Conservation (phyloP, 805 yeast species). For the Ogataea naganishii region DNA sequence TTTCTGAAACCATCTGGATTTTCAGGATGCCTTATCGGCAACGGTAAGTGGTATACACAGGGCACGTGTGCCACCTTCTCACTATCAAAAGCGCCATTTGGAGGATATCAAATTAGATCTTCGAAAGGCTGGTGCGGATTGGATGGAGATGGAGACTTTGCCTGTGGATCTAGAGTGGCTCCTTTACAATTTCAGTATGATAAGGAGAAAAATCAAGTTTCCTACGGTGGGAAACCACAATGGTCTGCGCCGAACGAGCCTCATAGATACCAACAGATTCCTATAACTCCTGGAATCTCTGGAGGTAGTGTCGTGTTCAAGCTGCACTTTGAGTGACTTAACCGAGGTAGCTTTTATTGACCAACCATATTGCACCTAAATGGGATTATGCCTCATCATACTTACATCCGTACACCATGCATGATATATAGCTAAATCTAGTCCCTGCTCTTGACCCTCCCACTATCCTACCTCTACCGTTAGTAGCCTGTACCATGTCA, state of each 20-base stretch:
- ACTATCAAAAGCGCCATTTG: conserved; percentile 49
- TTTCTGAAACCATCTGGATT: conserved; percentile 40
- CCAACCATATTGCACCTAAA: no score
- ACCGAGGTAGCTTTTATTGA: conserved; percentile 1
- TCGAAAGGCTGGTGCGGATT: conserved; percentile 71
- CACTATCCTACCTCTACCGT: no score
- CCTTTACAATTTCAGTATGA: conserved; percentile 55
- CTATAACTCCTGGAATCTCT: conserved; percentile 36
- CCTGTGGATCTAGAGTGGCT: conserved; percentile 21
- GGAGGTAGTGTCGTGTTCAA: conserved; percentile 29
- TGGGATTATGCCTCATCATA: no score
- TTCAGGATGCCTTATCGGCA: conserved; percentile 72
- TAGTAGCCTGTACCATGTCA: no score
- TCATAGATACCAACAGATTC: conserved; percentile 35
- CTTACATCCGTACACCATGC: no score
- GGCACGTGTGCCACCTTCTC: conserved; percentile 84
- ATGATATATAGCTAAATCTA: no score
- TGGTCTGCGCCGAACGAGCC: conserved; percentile 53
- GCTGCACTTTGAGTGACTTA: conserved; percentile 22
- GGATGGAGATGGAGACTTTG: conserved; percentile 17
- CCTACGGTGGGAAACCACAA: conserved; percentile 50
- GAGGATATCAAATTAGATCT: conserved; percentile 63
- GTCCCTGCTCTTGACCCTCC: no score
- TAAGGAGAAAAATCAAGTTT: conserved; percentile 32
- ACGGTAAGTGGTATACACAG: conserved; percentile 73